Percentiles rank a stretch among this genome's conserved stretches.
These are phyloP conservation scores for Exophiala sideris DNA, from an alignment of 2,329 filamentous ascomycete genomes.

Conservation along the genomic window DNA sequence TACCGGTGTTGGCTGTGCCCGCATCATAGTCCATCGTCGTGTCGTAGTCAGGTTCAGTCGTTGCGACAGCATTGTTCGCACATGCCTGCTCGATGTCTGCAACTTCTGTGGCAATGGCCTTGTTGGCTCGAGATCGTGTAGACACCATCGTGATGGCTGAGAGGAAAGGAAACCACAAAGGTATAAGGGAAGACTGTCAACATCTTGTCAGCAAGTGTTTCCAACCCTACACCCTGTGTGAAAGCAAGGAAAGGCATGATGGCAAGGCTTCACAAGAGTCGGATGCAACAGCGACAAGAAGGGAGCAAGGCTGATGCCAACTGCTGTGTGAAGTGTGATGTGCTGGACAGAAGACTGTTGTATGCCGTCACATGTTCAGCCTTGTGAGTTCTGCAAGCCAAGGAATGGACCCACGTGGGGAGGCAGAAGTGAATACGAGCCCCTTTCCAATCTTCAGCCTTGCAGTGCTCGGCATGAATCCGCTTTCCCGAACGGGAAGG, in stretches of 20 bases:
- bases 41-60: neutral
- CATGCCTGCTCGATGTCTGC: conserved; percentile 6
- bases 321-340: no score
- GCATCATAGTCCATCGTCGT: neutral
- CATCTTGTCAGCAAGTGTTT: neutral
- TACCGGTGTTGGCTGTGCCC: no score
- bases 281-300: neutral
- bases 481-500: conserved; percentile 3
- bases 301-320: no score
- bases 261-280: neutral
- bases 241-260: neutral
- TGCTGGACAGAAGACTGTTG: no score
- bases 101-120: neutral
- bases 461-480: conserved; percentile 5
- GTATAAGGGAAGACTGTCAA: neutral
- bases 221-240: neutral
- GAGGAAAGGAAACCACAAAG: neutral
- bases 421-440: neutral
- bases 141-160: conserved; percentile 7
- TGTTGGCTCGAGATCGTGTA: conserved; percentile 1
- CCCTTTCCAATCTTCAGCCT: conserved; percentile 3
- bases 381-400: no score
- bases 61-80: neutral
- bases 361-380: no score
- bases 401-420: neutral